Percentiles rank a stretch among this genome's conserved stretches.
phyloP scores from a whole-genome alignment of 139 green algal genomes.

The Raphidocelis subcapitata region DNA sequence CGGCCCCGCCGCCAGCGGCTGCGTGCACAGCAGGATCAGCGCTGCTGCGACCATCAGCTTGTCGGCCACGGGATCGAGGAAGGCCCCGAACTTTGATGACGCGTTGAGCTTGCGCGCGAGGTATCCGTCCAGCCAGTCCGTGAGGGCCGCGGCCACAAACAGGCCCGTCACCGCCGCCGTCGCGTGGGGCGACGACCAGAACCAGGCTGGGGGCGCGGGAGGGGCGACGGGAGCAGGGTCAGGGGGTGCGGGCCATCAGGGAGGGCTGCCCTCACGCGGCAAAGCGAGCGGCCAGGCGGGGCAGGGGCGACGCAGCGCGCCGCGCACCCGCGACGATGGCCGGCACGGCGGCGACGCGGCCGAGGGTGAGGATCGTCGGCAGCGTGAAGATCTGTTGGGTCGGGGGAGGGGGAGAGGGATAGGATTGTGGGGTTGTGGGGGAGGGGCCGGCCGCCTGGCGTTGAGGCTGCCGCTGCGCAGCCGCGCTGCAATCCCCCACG shows the following conservation, averaged over 20 bases:
- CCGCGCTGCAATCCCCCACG: too few species aligned
- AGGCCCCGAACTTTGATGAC: slow-evolving; percentile 87
- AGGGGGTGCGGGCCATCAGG: background rate
- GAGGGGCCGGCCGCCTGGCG: too few species aligned
- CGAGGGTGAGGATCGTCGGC: slow-evolving; percentile 86
- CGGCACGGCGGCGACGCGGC: slow-evolving; percentile 79
- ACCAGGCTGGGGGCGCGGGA: slow-evolving; percentile 51
- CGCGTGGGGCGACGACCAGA: slow-evolving; percentile 36
- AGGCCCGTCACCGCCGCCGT: slow-evolving; percentile 49
- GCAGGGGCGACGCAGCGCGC: background rate
- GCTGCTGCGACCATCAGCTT: slow-evolving; percentile 94
- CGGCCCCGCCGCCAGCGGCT: slow-evolving; percentile 56
- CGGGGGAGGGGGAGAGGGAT: too few species aligned
- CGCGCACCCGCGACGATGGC: slow-evolving; percentile 59
- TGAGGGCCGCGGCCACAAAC: slow-evolving; percentile 85
- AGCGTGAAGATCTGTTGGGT: slow-evolving; percentile 71
- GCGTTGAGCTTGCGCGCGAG: slow-evolving; percentile 83
- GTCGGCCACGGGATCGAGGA: slow-evolving; percentile 97
- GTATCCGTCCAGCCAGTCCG: slow-evolving; percentile 97
- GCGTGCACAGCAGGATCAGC: slow-evolving; percentile 79
- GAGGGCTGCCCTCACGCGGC: too few species aligned
- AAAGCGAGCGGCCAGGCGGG: too few species aligned
- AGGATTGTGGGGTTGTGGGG: too few species aligned
- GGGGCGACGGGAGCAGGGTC: background rate
- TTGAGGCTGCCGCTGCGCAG: too few species aligned